Base-by-base conservation (phyloP, 345 rosid species). In the Kernera saxatilis region DNA sequence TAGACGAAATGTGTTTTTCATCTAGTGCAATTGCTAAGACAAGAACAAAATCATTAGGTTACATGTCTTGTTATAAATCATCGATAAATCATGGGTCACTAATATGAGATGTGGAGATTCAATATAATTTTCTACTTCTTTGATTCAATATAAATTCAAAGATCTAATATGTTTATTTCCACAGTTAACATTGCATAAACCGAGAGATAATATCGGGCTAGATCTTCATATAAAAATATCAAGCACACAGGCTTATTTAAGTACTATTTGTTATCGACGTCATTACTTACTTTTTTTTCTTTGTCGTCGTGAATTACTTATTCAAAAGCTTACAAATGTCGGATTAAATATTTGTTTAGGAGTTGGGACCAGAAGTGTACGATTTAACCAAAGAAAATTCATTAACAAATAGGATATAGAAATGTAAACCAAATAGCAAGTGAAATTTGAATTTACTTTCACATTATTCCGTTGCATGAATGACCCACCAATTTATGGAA, bases 311-410 rank as follows among this genome's bases (percentile, higher is more conserved):
- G 26, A 15, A 37, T 44, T 44, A 64, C 30, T 32, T 64, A 29
- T 18, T 64, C 37, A 74, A 58, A 66, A 74, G 62, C 61, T 62
- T 51, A 62, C 69, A 51, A 30, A 32, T 52, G n/a, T 23, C 32
- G 8, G 54, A 32, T 22, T 39, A 66, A 48, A 27, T 43, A 49
- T 8, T 39, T 40, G 11, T 36, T 49, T 3, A 25, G 3, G 60
- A 59, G 55, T 59, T 74, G 69, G 78, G 78, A 74, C 78, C 69
- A 59, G 41, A 58, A 30, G 23, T 22, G 69, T 74, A 50, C 48
- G 62, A 67, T 50, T 56, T 74, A 59, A 17, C 63, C 15, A 40
- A 48, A 59, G 22, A 58, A 37, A 40, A 52, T 8, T 12, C 12
- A 60, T 19, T 40, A 49, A 50, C 2, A 19, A 48, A 60, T 35